Conservation (phyloP, 352 stramenopile species). For the Globisporangium cystogenes region DNA sequence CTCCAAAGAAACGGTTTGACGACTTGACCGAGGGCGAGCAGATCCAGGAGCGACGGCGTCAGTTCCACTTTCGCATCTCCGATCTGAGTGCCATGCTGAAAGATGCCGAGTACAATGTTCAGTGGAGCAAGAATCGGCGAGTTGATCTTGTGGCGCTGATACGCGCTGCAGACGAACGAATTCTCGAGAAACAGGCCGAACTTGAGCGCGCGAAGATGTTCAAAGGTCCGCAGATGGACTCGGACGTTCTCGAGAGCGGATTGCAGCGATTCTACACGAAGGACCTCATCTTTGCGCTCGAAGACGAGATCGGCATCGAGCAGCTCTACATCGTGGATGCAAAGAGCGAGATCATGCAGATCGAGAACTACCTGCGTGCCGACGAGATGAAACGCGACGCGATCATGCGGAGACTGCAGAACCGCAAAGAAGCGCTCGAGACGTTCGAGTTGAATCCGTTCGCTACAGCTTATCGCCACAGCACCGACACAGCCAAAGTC, state of each 20-base stretch:
- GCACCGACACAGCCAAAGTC: constrained; percentile 2
- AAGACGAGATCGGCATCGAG: constrained; percentile 83
- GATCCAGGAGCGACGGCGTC: constrained; percentile 41
- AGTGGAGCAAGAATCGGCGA: constrained; percentile 66
- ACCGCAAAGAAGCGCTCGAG: constrained; percentile 34
- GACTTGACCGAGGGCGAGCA: constrained; percentile 47
- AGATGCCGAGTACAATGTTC: constrained; percentile 64
- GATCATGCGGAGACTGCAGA: constrained; percentile 27
- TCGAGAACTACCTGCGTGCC: constrained; percentile 67
- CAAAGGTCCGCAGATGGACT: constrained; percentile 69
- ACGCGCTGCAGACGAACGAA: constrained; percentile 52
- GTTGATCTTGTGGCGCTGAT: constrained; percentile 71
- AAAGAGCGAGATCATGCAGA: constrained; percentile 62
- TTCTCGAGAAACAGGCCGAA: constrained; percentile 77
- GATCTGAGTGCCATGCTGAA: constrained; percentile 51
- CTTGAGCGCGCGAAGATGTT: constrained; percentile 68
- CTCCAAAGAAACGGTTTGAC: constrained; percentile 29
- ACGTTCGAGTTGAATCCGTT: constrained; percentile 40
- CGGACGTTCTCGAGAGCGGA: constrained; percentile 64
- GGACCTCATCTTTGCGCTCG: constrained; percentile 58
- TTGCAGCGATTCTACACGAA: constrained; percentile 76
- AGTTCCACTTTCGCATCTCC: constrained; percentile 75
- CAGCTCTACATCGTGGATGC: constrained; percentile 81
- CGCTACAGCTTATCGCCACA: constrained; percentile 6
- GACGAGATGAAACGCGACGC: constrained; percentile 35